These are phyloP conservation scores for Boechera stricta DNA, from an alignment of 345 rosid genomes.

Conservation along the genomic window DNA sequence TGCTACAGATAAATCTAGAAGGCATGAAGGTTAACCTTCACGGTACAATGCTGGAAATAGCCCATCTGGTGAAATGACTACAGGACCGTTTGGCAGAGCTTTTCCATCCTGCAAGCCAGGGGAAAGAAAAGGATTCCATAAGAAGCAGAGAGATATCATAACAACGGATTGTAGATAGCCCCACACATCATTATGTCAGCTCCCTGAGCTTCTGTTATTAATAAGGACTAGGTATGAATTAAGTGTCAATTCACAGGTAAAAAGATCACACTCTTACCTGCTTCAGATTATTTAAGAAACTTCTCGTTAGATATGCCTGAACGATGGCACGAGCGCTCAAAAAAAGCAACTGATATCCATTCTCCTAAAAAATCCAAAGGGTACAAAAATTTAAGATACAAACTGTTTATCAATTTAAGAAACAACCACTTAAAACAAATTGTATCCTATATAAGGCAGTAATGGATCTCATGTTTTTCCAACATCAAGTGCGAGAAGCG, in stretches of 20 bases:
- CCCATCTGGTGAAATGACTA: slow-evolving; percentile 93
- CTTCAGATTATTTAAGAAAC: slow-evolving; percentile 75
- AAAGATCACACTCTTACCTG: slow-evolving; percentile 56
- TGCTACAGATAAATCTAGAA: slow-evolving; percentile 27
- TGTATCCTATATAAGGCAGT: not conserved
- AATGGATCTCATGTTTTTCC: not conserved
- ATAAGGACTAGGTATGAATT: not conserved
- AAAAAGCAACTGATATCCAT: slow-evolving; percentile 93
- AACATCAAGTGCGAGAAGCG: not conserved
- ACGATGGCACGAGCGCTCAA: slow-evolving; percentile 95
- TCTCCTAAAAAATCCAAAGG: slow-evolving; percentile 63
- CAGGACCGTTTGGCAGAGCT: slow-evolving; percentile 84
- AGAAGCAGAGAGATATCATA: slow-evolving; percentile 21
- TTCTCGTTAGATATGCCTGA: slow-evolving; percentile 92
- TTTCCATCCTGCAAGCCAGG: slow-evolving; percentile 74
- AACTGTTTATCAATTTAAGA: slow-evolving; percentile 1
- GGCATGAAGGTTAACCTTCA: slow-evolving; percentile 61
- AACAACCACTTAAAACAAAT: not conserved
- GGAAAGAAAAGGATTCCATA: not conserved
- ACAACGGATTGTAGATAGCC: not conserved
- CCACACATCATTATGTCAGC: slow-evolving; percentile 1
- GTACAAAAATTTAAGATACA: not conserved
- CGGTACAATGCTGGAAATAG: slow-evolving; percentile 87
- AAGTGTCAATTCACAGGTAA: not conserved
- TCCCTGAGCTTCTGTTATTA: not conserved